phyloP scores from a whole-genome alignment of 2,329 filamentous ascomycete genomes.

The Penicillium sp. region DNA sequence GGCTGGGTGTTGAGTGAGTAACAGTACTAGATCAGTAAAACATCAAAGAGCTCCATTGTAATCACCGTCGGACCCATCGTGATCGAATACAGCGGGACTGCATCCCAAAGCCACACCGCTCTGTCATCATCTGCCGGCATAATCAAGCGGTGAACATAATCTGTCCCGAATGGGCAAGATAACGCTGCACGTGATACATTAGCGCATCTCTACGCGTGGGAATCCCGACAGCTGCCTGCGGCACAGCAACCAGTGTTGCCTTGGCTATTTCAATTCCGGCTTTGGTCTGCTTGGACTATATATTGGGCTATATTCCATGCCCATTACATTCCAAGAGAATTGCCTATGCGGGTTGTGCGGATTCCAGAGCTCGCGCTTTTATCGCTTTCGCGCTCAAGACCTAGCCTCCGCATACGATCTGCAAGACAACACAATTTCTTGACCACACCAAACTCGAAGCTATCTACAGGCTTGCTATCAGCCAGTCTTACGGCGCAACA shows the following conservation, averaged over 20 bases:
- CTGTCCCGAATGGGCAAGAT: conserved; percentile 15
- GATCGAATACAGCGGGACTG: conserved; percentile 8
- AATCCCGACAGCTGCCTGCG: conserved; percentile 1
- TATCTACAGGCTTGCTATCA: background rate
- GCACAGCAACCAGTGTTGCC: background rate
- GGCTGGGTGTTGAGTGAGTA: background rate
- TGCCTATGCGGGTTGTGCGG: conserved; percentile 17
- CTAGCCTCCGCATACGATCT: background rate
- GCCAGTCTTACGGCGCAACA: background rate
- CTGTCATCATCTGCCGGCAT: conserved; percentile 23
- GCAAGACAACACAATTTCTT: background rate
- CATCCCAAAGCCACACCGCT: conserved; percentile 17
- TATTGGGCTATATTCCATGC: background rate
- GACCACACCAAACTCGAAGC: background rate
- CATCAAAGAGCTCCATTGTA: background rate
- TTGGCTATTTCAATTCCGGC: background rate
- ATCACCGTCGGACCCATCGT: background rate
- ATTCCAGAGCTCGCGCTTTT: conserved; percentile 12
- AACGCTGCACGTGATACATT: conserved; percentile 15
- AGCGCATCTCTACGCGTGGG: conserved; percentile 8
- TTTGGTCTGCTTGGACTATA: conserved; percentile 1
- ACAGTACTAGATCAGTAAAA: background rate
- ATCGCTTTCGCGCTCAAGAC: conserved; percentile 17
- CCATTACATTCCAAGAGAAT: background rate
- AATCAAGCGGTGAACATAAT: conserved; percentile 21